Percentiles rank a stretch among this genome's conserved stretches.
phyloP scores from a whole-genome alignment of 1,139 yeast genomes.

The Hanseniaspora uvarum region DNA sequence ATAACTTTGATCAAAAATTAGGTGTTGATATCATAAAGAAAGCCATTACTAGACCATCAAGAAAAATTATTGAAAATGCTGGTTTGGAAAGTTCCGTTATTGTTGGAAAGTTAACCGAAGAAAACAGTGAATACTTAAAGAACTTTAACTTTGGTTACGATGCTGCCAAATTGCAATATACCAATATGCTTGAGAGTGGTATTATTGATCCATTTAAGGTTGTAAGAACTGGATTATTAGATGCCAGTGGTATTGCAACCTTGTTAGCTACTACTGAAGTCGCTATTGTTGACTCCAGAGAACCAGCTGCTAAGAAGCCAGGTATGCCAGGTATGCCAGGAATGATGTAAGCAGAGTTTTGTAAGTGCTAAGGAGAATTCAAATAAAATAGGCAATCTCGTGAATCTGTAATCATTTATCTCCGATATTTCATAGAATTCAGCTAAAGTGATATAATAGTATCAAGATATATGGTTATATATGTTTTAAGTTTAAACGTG shows the following conservation, averaged over 20 bases:
- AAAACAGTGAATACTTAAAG: slow-evolving; percentile 46
- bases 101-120: slow-evolving; percentile 82
- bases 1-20: slow-evolving; percentile 92
- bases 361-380: background rate
- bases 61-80: slow-evolving; percentile 93
- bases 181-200: slow-evolving; percentile 95
- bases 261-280: slow-evolving; percentile 97
- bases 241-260: slow-evolving; percentile 97
- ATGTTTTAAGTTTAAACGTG: background rate
- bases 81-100: slow-evolving; percentile 98
- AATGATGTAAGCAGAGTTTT: slow-evolving; percentile 14
- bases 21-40: slow-evolving; percentile 94
- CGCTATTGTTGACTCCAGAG: slow-evolving; percentile 96
- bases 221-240: slow-evolving; percentile 92
- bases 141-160: slow-evolving; percentile 90
- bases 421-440: no score
- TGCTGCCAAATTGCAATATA: slow-evolving; percentile 85
- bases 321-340: slow-evolving; percentile 47
- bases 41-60: slow-evolving; percentile 96
- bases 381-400: no score
- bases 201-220: slow-evolving; percentile 99
- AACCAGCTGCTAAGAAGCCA: slow-evolving; percentile 60
- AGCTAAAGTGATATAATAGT: no score
- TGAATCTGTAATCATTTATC: no score
- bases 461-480: background rate